These are phyloP conservation scores for Hypoxylon fragiforme DNA, from an alignment of 495 filamentous ascomycete genomes.

Conservation along the genomic window DNA sequence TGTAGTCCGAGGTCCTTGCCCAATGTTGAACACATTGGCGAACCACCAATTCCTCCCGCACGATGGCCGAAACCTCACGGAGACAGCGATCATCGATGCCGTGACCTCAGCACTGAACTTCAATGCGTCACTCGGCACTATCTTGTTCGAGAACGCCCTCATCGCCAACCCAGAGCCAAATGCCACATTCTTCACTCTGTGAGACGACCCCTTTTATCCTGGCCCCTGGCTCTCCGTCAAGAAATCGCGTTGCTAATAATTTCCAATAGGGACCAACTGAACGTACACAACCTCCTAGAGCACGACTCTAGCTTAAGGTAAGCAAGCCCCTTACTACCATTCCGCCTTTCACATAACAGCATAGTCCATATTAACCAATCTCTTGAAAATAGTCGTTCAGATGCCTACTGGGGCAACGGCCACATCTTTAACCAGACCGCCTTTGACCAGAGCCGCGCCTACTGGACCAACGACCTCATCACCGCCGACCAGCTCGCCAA, in stretches of 20 bases:
- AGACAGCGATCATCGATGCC: slow-evolving; percentile 30
- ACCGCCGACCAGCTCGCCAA: slow-evolving; percentile 46
- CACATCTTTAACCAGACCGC: slow-evolving; percentile 49
- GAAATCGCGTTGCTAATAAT: neutral
- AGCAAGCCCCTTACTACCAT: slow-evolving; percentile 2
- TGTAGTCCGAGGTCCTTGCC: slow-evolving; percentile 43
- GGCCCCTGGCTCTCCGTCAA: neutral
- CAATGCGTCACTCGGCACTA: slow-evolving; percentile 37
- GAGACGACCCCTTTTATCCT: neutral
- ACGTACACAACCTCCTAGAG: slow-evolving; percentile 51
- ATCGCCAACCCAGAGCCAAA: slow-evolving; percentile 52
- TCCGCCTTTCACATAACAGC: neutral
- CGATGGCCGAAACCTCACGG: slow-evolving; percentile 40
- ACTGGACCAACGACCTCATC: slow-evolving; percentile 42
- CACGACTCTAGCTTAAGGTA: slow-evolving; percentile 55
- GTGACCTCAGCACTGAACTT: slow-evolving; percentile 37
- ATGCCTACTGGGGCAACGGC: slow-evolving; percentile 50
- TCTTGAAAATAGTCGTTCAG: slow-evolving; percentile 37
- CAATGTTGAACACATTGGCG: slow-evolving; percentile 43
- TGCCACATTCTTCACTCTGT: slow-evolving; percentile 53
- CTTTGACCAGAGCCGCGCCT: slow-evolving; percentile 44
- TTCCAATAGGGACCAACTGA: slow-evolving; percentile 39
- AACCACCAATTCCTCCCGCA: slow-evolving; percentile 40
- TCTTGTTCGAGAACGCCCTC: slow-evolving; percentile 50
- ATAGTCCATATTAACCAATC: neutral